These are phyloP conservation scores for Tirmania nivea DNA, from an alignment of 495 filamentous ascomycete genomes.

Conservation along the genomic window DNA sequence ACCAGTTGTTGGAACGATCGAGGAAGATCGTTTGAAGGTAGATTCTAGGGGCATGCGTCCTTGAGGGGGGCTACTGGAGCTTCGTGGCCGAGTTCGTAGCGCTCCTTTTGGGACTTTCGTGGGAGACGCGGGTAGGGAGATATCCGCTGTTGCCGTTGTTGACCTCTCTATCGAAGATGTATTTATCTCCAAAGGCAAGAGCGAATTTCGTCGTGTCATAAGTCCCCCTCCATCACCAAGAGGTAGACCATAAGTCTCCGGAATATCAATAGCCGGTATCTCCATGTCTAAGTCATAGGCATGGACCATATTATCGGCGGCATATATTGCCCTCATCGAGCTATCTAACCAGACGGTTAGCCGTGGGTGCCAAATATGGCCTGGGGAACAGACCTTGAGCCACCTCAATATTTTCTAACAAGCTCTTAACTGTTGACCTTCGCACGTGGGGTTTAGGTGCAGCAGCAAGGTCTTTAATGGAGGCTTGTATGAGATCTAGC, in stretches of 20 bases:
- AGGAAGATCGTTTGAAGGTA: neutral
- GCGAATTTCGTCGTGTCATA: neutral
- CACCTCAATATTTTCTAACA: constrained; percentile 55
- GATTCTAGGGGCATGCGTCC: neutral
- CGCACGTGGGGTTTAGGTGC: constrained; percentile 19
- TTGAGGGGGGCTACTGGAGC: neutral
- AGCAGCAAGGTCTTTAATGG: no score
- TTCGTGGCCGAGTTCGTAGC: neutral
- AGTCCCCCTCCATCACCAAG: neutral
- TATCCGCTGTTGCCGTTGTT: neutral
- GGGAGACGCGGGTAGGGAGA: neutral
- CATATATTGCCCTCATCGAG: constrained; percentile 55
- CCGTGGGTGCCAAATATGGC: neutral
- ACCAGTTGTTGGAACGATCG: neutral
- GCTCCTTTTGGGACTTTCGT: neutral
- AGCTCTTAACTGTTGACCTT: constrained; percentile 32
- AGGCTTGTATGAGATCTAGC: constrained; percentile 56
- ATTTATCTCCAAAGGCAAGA: neutral
- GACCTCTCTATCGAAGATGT: neutral
- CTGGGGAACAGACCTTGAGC: constrained; percentile 35
- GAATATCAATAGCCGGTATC: constrained; percentile 26
- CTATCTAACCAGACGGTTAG: constrained; percentile 31
- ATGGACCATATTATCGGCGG: constrained; percentile 67
- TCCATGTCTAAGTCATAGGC: constrained; percentile 78
- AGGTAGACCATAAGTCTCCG: neutral